A percentile compares a stretch with the other conserved stretches of the same genome.
phyloP scores from a whole-genome alignment of 148 eudicot species.

The Agrostemma githago region DNA sequence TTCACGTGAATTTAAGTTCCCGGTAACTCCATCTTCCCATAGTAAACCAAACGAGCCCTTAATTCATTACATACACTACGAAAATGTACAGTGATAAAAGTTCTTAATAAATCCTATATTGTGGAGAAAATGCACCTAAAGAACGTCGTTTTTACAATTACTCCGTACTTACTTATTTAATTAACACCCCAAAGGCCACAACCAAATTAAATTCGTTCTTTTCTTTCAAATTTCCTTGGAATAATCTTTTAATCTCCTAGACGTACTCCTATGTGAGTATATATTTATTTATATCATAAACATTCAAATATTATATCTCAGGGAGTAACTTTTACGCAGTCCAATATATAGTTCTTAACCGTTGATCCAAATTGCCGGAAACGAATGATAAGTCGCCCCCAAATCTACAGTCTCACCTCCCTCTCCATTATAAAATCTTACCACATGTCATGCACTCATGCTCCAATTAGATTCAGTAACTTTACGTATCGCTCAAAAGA shows the following conservation, averaged over 20 bases:
- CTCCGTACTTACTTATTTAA: too few relatives aligned
- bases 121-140: too few relatives aligned
- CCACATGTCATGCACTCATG: neutral
- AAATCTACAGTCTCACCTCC: conserved; percentile 3
- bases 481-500: too few relatives aligned
- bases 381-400: neutral
- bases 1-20: too few relatives aligned
- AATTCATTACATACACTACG: too few relatives aligned
- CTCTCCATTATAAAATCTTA: neutral
- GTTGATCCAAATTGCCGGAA: neutral
- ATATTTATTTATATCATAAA: neutral
- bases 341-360: neutral
- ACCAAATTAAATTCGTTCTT: neutral
- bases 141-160: too few relatives aligned
- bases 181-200: neutral
- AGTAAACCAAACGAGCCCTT: too few relatives aligned
- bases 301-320: neutral
- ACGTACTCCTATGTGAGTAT: too few relatives aligned
- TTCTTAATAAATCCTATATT: too few relatives aligned
- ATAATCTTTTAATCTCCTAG: neutral
- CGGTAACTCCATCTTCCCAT: too few relatives aligned
- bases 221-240: neutral
- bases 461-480: neutral
- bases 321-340: neutral
- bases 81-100: too few relatives aligned